These are phyloP conservation scores for Penicillium diatomitis DNA, from an alignment of 495 filamentous ascomycete genomes.

Conservation along the genomic window DNA sequence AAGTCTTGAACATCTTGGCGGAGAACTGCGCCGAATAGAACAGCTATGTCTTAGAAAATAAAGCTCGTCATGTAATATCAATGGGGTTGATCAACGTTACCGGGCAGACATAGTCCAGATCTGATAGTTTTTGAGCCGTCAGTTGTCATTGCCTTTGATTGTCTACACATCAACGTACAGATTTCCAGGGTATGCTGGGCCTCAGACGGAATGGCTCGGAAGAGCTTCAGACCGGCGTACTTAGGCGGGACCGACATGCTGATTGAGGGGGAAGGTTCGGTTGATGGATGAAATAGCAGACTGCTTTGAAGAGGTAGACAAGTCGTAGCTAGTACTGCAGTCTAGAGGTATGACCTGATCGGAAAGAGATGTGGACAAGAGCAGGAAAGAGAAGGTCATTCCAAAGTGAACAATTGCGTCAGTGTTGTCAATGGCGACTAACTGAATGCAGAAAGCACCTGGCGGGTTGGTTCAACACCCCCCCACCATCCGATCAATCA, in stretches of 20 bases:
- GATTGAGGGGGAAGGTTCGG: not conserved
- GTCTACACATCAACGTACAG: constrained; percentile 31
- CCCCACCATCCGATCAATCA: too few relatives aligned
- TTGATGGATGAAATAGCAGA: not conserved
- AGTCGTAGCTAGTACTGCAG: not conserved
- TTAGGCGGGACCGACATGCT: constrained; percentile 70
- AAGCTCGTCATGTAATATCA: too few relatives aligned
- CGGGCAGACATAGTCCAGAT: constrained; percentile 82
- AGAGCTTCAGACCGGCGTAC: constrained; percentile 61
- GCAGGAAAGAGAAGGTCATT: not conserved
- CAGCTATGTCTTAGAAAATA: not conserved
- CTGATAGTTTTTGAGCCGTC: constrained; percentile 17
- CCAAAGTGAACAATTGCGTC: not conserved
- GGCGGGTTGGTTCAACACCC: too few relatives aligned
- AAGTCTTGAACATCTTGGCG: constrained; percentile 61
- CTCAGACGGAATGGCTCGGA: constrained; percentile 28
- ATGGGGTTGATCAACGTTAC: constrained; percentile 18
- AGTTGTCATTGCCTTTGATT: not conserved
- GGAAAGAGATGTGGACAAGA: not conserved
- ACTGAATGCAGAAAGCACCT: too few relatives aligned
- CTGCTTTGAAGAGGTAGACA: not conserved
- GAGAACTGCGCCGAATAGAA: constrained; percentile 33
- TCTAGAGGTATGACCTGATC: too few relatives aligned
- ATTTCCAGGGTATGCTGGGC: constrained; percentile 66
- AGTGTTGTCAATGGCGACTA: not conserved